Conservation (phyloP, 2,329 filamentous ascomycete genomes). For the Didymella sp. region DNA sequence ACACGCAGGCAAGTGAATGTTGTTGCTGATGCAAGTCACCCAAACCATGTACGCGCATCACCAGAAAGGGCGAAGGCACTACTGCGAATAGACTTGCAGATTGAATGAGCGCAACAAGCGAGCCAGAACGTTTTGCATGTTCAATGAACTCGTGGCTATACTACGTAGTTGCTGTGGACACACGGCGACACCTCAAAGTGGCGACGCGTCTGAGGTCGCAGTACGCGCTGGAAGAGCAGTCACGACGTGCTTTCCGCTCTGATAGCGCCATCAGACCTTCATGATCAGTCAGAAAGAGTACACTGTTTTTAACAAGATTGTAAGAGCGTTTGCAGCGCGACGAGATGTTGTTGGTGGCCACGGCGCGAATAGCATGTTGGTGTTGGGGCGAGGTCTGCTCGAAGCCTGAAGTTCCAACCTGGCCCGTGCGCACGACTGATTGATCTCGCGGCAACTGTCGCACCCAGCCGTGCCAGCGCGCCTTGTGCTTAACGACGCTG, state of each 20-base stretch:
- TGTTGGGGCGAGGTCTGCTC: not conserved
- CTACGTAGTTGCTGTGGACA: too few species aligned
- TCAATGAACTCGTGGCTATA: too few species aligned
- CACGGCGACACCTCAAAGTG: too few species aligned
- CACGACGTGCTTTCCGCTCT: not conserved
- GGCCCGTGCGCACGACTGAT: constrained; percentile 8
- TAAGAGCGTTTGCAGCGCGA: not conserved
- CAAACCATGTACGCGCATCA: not conserved
- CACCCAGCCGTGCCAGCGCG: constrained; percentile 6
- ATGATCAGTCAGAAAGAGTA: too few species aligned
- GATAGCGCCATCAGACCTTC: not conserved
- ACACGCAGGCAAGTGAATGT: not conserved
- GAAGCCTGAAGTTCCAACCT: constrained; percentile 6
- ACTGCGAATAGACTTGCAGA: too few species aligned
- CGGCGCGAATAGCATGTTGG: not conserved
- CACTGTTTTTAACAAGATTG: not conserved
- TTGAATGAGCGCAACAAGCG: too few species aligned
- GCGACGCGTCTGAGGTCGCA: constrained; percentile 1
- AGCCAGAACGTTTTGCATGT: too few species aligned
- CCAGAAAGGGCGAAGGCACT: too few species aligned
- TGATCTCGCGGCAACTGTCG: constrained; percentile 3
- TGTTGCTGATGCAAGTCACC: not conserved
- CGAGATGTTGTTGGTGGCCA: not conserved
- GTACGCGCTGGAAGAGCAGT: not conserved
- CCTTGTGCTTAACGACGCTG: not conserved